Conservation (phyloP, 345 rosid species). For the Populus ilicifolia region DNA sequence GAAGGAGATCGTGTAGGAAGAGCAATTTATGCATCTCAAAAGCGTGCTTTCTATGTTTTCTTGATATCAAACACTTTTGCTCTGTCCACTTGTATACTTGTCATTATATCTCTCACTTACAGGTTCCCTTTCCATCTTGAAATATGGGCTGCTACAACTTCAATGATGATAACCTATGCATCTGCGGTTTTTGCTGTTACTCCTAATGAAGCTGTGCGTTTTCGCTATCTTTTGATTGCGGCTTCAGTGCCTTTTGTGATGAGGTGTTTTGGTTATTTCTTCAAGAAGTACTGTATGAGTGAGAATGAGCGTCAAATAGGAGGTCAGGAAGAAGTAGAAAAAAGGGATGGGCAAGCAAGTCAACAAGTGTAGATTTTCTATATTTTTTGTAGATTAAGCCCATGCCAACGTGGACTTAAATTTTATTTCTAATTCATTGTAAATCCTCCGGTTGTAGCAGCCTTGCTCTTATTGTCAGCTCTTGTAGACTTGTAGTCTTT, state of each 20-base stretch:
- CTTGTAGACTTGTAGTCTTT: no score
- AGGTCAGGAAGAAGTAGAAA: no score
- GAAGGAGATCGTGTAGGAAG: conserved; percentile 4
- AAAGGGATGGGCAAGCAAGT: no score
- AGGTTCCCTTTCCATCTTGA: conserved; percentile 26
- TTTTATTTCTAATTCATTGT: no score
- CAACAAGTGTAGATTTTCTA: no score
- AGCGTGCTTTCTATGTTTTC: conserved; percentile 24
- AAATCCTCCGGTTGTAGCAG: no score
- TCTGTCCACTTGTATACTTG: conserved; percentile 7
- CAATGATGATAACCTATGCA: conserved; percentile 23
- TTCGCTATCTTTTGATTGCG: conserved; percentile 14
- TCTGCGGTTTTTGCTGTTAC: conserved; percentile 26
- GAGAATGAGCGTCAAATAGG: no score
- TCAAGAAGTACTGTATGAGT: not conserved
- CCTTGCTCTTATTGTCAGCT: no score
- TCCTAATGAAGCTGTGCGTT: conserved; percentile 12
- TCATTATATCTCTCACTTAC: conserved; percentile 13
- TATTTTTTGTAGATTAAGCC: no score
- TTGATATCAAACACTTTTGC: conserved; percentile 20
- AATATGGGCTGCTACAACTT: conserved; percentile 7
- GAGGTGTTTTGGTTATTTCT: conserved; percentile 15
- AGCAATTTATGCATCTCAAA: conserved; percentile 17
- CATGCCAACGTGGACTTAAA: no score
- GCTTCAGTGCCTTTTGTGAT: conserved; percentile 13